Evolutionary conservation across 2,329 filamentous ascomycete genomes (phyloP), one percentile per base, ranked within the genome.

Genomic region (Nemania sp.): DNA sequence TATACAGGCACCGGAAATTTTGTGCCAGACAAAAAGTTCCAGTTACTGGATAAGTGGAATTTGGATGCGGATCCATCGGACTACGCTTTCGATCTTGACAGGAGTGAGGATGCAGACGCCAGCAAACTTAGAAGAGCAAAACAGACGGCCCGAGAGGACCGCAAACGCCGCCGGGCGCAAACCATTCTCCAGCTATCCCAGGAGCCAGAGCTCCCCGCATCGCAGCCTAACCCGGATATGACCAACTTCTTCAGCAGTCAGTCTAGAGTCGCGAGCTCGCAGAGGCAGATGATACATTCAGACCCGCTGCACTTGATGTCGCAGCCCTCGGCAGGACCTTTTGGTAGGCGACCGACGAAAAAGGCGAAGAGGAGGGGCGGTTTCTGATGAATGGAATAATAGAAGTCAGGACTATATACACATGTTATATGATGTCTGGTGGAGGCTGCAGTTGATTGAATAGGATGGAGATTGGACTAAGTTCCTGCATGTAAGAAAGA

Each of bases 131-230:
- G 55, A 47, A 62, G 55, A 39, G 66, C 54, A 17, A 68, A 64
- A 46, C 57, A 64, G 30, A 36, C 64, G 15, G 67, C 65, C 5
- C 62, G 62, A 6, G 57, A 66, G 45, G 61, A 51, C 24, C 66
- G 66, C 17, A 70, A 70, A 55, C 64, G 68, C 33, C 63, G 68
- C 28, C 64, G 68, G 15, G 56, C 64, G 4, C 66, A 67, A 51
- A 63, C 63, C 11, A 61, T 70, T n/a, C 57, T 65, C 11, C 60
- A 65, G 36, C 37, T 64, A 17, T 62, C 59, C 2, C 60, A 53
- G 23, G 62, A 67, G 46, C 54, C 60, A 14, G 61, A 67, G 43
- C 56, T 65, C 30, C 64, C 66, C 6, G 58, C 65, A 2, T 67
- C 67, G 1, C 68, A 70, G 40, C 66, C 68, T 6, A 52, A 49